A percentile compares a stretch with the other conserved stretches of the same genome.
phyloP scores from a whole-genome alignment of 768 basidiomycete species.

The Fomitopsis serialis region DNA sequence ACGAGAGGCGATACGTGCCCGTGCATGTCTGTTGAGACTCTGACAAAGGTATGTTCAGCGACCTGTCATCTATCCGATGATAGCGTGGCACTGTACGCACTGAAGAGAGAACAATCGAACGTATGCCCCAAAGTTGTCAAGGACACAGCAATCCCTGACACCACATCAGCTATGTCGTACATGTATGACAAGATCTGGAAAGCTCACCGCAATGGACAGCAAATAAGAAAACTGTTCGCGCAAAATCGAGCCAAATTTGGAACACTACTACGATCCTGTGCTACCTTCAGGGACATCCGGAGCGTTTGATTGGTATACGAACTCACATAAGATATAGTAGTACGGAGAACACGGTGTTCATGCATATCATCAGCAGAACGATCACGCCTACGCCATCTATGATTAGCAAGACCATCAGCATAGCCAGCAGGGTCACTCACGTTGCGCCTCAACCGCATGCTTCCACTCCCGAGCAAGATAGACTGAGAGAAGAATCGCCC shows the following conservation, averaged over 20 bases:
- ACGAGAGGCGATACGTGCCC: slow-evolving; percentile 10
- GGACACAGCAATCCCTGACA: slow-evolving; percentile 15
- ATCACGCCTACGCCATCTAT: slow-evolving; percentile 11
- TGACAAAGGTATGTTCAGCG: neutral
- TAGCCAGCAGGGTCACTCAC: slow-evolving; percentile 9
- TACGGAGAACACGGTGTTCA: slow-evolving; percentile 16
- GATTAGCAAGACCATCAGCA: neutral
- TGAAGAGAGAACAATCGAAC: slow-evolving; percentile 19
- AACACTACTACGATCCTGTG: slow-evolving; percentile 22
- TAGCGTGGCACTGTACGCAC: slow-evolving; percentile 6
- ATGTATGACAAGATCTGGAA: neutral
- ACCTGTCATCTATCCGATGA: neutral
- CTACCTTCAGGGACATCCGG: neutral
- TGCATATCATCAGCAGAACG: slow-evolving; percentile 15
- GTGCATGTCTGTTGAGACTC: slow-evolving; percentile 17
- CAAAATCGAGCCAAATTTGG: slow-evolving; percentile 17
- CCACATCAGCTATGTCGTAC: neutral
- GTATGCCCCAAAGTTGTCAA: slow-evolving; percentile 14
- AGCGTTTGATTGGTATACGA: neutral
- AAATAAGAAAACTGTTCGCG: slow-evolving; percentile 18
- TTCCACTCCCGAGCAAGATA: slow-evolving; percentile 20
- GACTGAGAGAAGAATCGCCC: slow-evolving; percentile 18
- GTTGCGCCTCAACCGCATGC: slow-evolving; percentile 12
- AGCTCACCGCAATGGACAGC: slow-evolving; percentile 18
- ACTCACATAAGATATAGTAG: slow-evolving; percentile 24